Evolutionary conservation across 805 yeast species (phyloP).

Genomic region (Yamadazyma endophytica): DNA sequence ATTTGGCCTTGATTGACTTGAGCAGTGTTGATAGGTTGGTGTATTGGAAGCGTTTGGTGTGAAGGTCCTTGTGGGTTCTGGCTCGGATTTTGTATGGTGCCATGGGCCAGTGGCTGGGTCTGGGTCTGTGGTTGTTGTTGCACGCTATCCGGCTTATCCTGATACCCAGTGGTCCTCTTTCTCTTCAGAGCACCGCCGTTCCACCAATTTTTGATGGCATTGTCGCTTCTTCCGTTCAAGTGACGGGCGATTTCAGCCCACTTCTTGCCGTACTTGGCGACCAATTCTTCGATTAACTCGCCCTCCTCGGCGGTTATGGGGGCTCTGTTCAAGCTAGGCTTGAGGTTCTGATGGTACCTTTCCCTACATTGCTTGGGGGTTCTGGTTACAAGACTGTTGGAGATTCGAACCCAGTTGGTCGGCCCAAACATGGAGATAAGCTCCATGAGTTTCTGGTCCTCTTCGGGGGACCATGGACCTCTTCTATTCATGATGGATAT

Average conservation of each 20-base stretch:
- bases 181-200: conserved; percentile 88
- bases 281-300: conserved; percentile 71
- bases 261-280: conserved; percentile 73
- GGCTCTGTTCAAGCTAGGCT: conserved; percentile 74
- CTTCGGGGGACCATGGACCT: conserved; percentile 91
- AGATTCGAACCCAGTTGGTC: conserved; percentile 83
- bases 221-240: conserved; percentile 82
- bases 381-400: conserved; percentile 67
- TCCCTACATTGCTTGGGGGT: conserved; percentile 92
- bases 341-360: conserved; percentile 85
- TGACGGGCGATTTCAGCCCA: conserved; percentile 95
- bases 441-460: conserved; percentile 68
- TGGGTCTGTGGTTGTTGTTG: too few relatives aligned
- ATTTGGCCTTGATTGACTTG: too few relatives aligned
- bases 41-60: too few relatives aligned
- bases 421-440: conserved; percentile 72
- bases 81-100: too few relatives aligned
- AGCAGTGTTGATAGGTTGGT: too few relatives aligned
- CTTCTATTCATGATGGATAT: conserved; percentile 46
- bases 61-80: too few relatives aligned
- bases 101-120: too few relatives aligned
- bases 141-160: conserved; percentile 1
- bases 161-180: conserved; percentile 41
- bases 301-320: conserved; percentile 89
- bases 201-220: conserved; percentile 95